Evolutionary conservation across 192 early-diverging fungal species (phyloP).

Genomic region (Radiomyces spectabilis): DNA sequence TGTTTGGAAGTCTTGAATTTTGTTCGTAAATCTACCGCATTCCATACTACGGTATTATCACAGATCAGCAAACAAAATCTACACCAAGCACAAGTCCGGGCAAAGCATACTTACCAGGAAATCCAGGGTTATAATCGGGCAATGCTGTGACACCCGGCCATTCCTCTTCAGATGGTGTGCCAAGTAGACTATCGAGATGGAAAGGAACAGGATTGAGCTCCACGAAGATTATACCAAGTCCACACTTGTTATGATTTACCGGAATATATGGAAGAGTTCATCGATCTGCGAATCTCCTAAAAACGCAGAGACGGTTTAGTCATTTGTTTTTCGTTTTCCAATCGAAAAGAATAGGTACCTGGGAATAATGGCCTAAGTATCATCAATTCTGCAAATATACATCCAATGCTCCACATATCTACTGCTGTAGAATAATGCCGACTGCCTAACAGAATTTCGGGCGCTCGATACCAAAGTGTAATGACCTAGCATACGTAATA

Average conservation of each 20-base stretch:
- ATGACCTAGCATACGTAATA: conserved; percentile 54
- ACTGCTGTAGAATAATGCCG: conserved; percentile 87
- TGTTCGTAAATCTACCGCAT: background rate
- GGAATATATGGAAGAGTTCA: conserved; percentile 50
- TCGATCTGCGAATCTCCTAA: conserved; percentile 56
- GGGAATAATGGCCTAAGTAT: conserved; percentile 77
- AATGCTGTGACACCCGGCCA: conserved; percentile 48
- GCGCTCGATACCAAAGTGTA: conserved; percentile 92
- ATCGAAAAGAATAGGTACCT: conserved; percentile 37
- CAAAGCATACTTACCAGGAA: conserved; percentile 31
- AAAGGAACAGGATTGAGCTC: too few relatives aligned
- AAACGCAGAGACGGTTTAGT: background rate
- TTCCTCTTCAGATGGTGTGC: conserved; percentile 65
- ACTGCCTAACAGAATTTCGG: conserved; percentile 91
- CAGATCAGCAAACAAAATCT: background rate
- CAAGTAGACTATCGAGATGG: conserved; percentile 32
- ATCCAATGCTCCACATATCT: conserved; percentile 97
- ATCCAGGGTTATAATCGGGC: conserved; percentile 39
- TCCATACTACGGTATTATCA: conserved; percentile 5
- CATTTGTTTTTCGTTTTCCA: background rate
- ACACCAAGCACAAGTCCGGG: background rate
- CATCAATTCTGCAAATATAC: conserved; percentile 96
- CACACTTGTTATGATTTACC: conserved; percentile 8
- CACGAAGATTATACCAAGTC: too few relatives aligned
- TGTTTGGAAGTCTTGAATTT: background rate